Conservation (phyloP, 345 rosid genomes). For the Erysimum cheiranthoides region DNA sequence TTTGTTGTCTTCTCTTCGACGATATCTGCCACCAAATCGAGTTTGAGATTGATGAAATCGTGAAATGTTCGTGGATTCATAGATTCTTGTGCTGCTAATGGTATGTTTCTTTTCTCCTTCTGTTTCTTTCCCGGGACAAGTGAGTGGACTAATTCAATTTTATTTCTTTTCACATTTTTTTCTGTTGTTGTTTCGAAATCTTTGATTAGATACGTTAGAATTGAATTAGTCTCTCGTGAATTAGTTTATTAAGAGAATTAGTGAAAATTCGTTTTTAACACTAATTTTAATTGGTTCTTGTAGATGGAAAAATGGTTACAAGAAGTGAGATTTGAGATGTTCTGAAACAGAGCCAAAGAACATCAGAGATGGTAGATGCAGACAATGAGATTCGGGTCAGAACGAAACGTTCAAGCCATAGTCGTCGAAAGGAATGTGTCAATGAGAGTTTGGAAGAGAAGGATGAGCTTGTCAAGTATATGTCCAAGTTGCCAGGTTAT, state of each 20-base stretch:
- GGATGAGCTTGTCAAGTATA: conserved; percentile 81
- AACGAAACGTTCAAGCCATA: conserved; percentile 44
- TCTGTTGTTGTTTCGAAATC: not conserved
- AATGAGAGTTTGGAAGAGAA: conserved; percentile 46
- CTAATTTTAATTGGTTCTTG: not conserved
- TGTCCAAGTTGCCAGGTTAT: conserved; percentile 79
- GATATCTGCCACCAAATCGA: conserved; percentile 32
- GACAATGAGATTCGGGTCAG: conserved; percentile 42
- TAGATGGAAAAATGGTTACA: conserved; percentile 47
- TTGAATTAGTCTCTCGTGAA: not conserved
- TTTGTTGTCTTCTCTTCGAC: conserved; percentile 24
- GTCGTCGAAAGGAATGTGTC: conserved; percentile 34
- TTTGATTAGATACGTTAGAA: not conserved
- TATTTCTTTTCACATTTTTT: no score
- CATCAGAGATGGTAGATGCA: conserved; percentile 48
- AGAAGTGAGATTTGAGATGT: conserved; percentile 48
- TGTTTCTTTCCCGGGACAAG: conserved; percentile 2
- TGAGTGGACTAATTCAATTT: no score
- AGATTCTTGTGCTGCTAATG: conserved; percentile 34
- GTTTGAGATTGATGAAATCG: conserved; percentile 44
- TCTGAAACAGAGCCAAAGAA: conserved; percentile 45
- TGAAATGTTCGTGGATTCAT: conserved; percentile 11
- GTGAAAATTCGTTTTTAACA: not conserved
- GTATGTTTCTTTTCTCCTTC: conserved; percentile 35
- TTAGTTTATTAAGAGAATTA: not conserved